These are phyloP conservation scores for Hapsidospora chrysogenum DNA, from an alignment of 495 filamentous ascomycete genomes.

Conservation along the genomic window DNA sequence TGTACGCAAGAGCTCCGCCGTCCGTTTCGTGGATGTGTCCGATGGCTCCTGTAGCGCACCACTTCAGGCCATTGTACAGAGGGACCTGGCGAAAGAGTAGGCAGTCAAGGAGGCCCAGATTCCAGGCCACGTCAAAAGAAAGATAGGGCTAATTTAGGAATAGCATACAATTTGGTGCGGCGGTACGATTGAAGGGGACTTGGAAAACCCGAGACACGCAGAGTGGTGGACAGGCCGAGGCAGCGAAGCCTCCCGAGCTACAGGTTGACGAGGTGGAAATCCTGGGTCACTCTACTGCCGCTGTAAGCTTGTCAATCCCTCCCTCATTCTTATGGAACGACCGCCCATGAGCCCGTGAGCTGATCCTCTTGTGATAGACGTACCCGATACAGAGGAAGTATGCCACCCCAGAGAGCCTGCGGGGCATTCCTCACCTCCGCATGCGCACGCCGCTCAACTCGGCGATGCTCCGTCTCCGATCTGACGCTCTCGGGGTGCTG, in stretches of 20 bases:
- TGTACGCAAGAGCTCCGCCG: constrained; percentile 69
- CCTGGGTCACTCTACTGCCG: constrained; percentile 59
- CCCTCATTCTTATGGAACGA: too few species aligned
- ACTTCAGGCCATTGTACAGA: constrained; percentile 68
- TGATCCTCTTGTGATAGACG: constrained; percentile 37
- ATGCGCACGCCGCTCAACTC: constrained; percentile 69
- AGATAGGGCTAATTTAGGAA: too few species aligned
- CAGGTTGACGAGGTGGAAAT: constrained; percentile 49
- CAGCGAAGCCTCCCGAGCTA: constrained; percentile 36
- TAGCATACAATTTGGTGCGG: constrained; percentile 67
- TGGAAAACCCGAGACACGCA: constrained; percentile 12
- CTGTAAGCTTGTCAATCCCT: constrained; percentile 46
- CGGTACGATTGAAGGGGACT: constrained; percentile 59
- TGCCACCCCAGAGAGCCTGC: constrained; percentile 74
- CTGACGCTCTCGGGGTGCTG: constrained; percentile 54
- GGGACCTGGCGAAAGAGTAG: constrained; percentile 62
- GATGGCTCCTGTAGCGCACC: constrained; percentile 73
- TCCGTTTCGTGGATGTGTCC: constrained; percentile 67
- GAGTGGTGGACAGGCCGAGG: constrained; percentile 49
- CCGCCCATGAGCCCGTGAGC: constrained; percentile 9
- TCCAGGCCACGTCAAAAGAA: too few species aligned
- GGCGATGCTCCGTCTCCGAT: constrained; percentile 67
- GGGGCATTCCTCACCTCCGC: constrained; percentile 79
- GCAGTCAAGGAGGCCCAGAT: too few species aligned
- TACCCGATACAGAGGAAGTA: constrained; percentile 92